A percentile compares a stretch with the other conserved stretches of the same genome.
phyloP scores from a whole-genome alignment of 768 basidiomycete genomes.

The Hemileccinum impolitum region DNA sequence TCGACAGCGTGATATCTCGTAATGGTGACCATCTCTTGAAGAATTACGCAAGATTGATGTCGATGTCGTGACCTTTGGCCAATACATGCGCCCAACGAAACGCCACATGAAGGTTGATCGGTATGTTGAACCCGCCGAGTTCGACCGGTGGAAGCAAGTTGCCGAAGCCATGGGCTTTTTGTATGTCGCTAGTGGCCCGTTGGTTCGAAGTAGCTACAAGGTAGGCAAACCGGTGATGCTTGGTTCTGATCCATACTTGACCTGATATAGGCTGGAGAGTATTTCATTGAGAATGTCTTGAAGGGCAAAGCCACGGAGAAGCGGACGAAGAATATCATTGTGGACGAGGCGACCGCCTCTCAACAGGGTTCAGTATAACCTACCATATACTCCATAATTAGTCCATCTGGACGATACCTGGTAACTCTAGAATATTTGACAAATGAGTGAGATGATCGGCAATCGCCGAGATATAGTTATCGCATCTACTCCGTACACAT shows the following conservation, averaged over 20 bases:
- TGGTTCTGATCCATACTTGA: constrained; percentile 1
- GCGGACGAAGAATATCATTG: constrained; percentile 33
- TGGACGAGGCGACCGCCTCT: constrained; percentile 13
- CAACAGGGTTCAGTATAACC: constrained; percentile 8
- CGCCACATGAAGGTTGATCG: constrained; percentile 98
- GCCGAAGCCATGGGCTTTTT: constrained; percentile 95
- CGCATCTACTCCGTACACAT: neutral
- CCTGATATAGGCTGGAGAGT: constrained; percentile 80
- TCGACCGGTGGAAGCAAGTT: constrained; percentile 83
- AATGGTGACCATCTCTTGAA: constrained; percentile 31
- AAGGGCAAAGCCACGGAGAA: constrained; percentile 53
- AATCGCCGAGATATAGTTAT: constrained; percentile 7
- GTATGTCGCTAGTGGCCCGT: constrained; percentile 94
- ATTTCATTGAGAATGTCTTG: constrained; percentile 89
- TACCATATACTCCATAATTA: neutral
- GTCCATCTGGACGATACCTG: neutral
- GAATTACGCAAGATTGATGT: constrained; percentile 86
- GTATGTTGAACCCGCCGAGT: constrained; percentile 92
- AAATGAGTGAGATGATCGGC: neutral
- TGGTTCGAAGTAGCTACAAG: constrained; percentile 97
- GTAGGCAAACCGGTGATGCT: constrained; percentile 39
- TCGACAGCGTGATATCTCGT: neutral
- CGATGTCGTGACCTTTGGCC: constrained; percentile 98
- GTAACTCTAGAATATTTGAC: neutral
- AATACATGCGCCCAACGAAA: constrained; percentile 99